Conservation (phyloP, 2,329 filamentous ascomycete genomes). For the Neonectria ditissima region DNA sequence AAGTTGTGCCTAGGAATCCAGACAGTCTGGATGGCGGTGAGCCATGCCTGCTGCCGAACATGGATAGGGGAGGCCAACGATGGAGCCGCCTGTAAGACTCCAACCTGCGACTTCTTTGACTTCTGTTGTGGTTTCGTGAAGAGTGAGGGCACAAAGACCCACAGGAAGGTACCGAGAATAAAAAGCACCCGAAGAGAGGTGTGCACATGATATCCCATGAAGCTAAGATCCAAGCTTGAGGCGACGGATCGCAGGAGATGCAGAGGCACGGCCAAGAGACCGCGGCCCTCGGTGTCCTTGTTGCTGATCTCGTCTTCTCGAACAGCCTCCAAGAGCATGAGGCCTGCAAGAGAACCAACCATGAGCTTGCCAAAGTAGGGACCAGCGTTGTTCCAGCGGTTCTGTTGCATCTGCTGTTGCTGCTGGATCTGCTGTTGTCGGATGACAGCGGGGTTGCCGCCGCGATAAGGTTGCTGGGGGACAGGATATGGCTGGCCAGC, state of each 20-base stretch:
- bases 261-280: constrained; percentile 73
- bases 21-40: constrained; percentile 91
- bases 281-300: constrained; percentile 73
- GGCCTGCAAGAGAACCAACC: constrained; percentile 89
- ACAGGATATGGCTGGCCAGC: constrained; percentile 66
- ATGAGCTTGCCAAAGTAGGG: constrained; percentile 82
- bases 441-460: constrained; percentile 57
- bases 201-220: constrained; percentile 67
- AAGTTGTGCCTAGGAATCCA: constrained; percentile 92
- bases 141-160: constrained; percentile 66
- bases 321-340: constrained; percentile 91
- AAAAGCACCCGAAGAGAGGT: constrained; percentile 65
- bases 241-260: constrained; percentile 65
- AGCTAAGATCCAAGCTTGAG: constrained; percentile 61
- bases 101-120: constrained; percentile 61
- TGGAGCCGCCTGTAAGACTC: constrained; percentile 66
- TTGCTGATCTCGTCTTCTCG: constrained; percentile 73
- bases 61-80: constrained; percentile 85
- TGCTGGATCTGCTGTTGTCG: constrained; percentile 70
- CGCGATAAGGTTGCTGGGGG: constrained; percentile 60
- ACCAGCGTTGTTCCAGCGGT: constrained; percentile 65
- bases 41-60: constrained; percentile 89
- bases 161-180: constrained; percentile 65
- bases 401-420: constrained; percentile 61
- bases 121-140: constrained; percentile 61